A percentile compares a stretch with the other conserved stretches of the same genome.
phyloP scores from a whole-genome alignment of 768 basidiomycete genomes.

The Baorangia bicolor region DNA sequence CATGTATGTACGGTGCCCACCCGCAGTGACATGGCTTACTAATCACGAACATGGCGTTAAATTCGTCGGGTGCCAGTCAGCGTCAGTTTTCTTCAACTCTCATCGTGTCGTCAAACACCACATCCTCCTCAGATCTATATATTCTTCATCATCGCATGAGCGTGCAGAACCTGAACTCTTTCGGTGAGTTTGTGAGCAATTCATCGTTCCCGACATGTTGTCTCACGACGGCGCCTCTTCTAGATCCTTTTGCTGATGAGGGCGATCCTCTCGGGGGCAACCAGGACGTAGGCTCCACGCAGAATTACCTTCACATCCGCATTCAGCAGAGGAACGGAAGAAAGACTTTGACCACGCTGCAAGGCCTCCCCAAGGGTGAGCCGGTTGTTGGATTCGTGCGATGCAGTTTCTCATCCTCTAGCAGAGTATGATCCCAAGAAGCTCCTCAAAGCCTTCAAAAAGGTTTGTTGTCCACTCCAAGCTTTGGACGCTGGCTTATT shows the following conservation, averaged over 20 bases:
- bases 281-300: slow-evolving; percentile 76
- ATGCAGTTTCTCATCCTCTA: slow-evolving; percentile 14
- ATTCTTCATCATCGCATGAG: slow-evolving; percentile 76
- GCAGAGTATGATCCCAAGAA: slow-evolving; percentile 98
- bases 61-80: slow-evolving; percentile 17
- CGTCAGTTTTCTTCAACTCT: slow-evolving; percentile 22
- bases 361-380: slow-evolving; percentile 89
- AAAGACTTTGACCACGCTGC: slow-evolving; percentile 96
- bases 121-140: slow-evolving; percentile 46
- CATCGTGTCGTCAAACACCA: slow-evolving; percentile 39
- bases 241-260: slow-evolving; percentile 97
- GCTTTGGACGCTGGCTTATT: slow-evolving; percentile 8
- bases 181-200: slow-evolving; percentile 47
- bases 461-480: slow-evolving; percentile 47
- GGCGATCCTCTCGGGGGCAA: slow-evolving; percentile 75
- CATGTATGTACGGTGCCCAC: not conserved
- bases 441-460: slow-evolving; percentile 98
- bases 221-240: slow-evolving; percentile 17
- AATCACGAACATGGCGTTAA: slow-evolving; percentile 24
- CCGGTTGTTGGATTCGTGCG: not conserved
- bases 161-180: slow-evolving; percentile 88
- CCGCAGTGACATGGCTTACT: slow-evolving; percentile 20
- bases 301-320: slow-evolving; percentile 91
- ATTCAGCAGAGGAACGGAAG: slow-evolving; percentile 99
- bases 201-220: not conserved